Base-by-base conservation (phyloP, 2,329 filamentous ascomycete genomes). In the Dactylonectria estremocensis region DNA sequence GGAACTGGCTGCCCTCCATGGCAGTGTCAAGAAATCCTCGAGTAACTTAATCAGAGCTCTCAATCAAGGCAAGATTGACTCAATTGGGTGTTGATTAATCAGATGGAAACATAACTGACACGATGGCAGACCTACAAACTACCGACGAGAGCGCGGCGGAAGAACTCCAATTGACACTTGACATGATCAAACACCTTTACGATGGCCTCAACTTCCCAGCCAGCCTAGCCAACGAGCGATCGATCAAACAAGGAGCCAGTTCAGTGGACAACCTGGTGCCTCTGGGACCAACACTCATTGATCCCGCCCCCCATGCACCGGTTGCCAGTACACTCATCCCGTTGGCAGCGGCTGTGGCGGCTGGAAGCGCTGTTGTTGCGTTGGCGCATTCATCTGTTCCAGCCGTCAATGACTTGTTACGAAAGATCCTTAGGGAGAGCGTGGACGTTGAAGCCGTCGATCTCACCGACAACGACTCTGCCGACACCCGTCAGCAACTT, bases 381-480 rank as follows among this genome's bases (percentile, higher is more conserved):
- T 4, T 59, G 3, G 20, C 45, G 9, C 18, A 6, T 5, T 2
- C 28, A 13, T 5, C n/a, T 22, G 14, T 9, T n/a, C 31, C 43
- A n/a, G 7, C 8, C 5, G 35, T 31, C 3, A 49, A 18, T 14
- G 9, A 35, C 13, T 1, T 35, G 9, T 35, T 59, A 10, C 28
- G 7, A 37, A 22, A 20, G 2, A n/a, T 59, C 5, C 33, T 59
- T 4, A 31, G 35, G 14, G 56, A 49, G 2, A 49, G 56, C 31
- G 16, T 59, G 43, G 56, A 59, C 13, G 22, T n/a, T 3, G 56
- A 59, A 18, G 56, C 56, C 48, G 56, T 59, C 2, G 48, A 7
- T 9, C n/a, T 49, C 22, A 49, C 45, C 22, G 11, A 40, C 6
- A 28, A 59, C 14, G n/a, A 59, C 11, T 24, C 28, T 18, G 9